Evolutionary conservation across 2,329 filamentous ascomycete species (phyloP), one percentile per base, ranked within the genome.

Genomic region (Neocucurbitaria cava): DNA sequence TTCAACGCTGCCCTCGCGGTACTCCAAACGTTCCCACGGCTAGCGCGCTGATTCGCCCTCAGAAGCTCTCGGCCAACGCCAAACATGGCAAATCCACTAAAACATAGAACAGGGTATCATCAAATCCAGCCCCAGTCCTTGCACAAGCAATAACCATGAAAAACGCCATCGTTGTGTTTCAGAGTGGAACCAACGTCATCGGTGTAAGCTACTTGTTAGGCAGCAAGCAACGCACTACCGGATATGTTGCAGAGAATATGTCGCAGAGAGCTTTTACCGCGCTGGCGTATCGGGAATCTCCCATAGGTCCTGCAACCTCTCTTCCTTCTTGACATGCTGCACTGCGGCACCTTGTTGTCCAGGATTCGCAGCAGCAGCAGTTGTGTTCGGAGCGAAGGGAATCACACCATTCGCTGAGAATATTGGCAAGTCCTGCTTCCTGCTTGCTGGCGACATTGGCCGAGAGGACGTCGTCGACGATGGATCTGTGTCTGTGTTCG

Each of bases 271-370:
- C n/a, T 15, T n/a, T 38, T 64, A 72, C 18, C 52, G 65, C 39
- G 62, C 61, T 36, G 80, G 78, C 24, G 79, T 80, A 23, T 79
- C 77, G 3, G 78, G 79, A 30, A 81, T 73, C 45, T 79, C 79
- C 77, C 78, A 81, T n/a, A 80, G 69, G 49, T 76, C 67, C 35
- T 55, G 54, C 11, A 52, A 47, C 18, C 52, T 53, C 11, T 52
- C 58, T 26, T 52, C 59, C 10, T 40, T 36, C 49, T 58, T 58
- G 15, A 46, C 31, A 20, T 2, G n/a, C n/a, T n/a, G n/a, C 36
- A 11, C 40, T 13, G 49, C 41, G 15, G 45, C 31, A 51, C 28
- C 50, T 24, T 49, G 31, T 3, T 54, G 49, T 18, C 35, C 54
- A 35, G 46, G 44, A 10, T 28, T 81, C 3, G 72, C 68, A 3